Conservation (phyloP, 768 basidiomycete species). For the Hypholoma sublateritium region DNA sequence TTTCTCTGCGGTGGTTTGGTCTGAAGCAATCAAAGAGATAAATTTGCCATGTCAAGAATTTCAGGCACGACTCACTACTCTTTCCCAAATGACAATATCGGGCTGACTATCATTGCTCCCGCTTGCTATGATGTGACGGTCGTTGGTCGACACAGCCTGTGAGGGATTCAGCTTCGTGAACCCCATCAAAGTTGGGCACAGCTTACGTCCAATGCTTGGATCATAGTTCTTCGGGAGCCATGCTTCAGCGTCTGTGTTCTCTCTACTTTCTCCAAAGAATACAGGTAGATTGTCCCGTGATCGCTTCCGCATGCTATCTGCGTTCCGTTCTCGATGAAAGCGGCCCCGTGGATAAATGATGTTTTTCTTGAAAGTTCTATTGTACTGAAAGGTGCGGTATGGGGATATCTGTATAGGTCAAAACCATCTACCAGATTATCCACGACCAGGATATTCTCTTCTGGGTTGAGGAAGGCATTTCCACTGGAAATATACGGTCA, state of each 20-base stretch:
- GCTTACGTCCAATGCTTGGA: constrained; percentile 15
- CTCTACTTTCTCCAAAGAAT: background rate
- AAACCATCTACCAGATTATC: constrained; percentile 15
- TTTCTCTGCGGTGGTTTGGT: too few species aligned
- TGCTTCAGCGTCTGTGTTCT: constrained; percentile 6
- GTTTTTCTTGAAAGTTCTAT: constrained; percentile 1
- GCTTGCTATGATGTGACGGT: constrained; percentile 1
- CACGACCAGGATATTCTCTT: constrained; percentile 5
- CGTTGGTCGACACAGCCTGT: background rate
- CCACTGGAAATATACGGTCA: constrained; percentile 3
- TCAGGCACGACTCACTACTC: too few species aligned
- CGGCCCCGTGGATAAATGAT: constrained; percentile 4
- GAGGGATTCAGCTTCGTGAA: background rate
- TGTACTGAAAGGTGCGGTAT: background rate
- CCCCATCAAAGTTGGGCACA: background rate
- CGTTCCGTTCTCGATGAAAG: constrained; percentile 3
- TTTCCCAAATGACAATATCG: background rate
- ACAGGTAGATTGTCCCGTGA: constrained; percentile 13
- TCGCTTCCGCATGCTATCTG: constrained; percentile 11
- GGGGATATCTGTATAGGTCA: constrained; percentile 9
- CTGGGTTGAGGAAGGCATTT: background rate
- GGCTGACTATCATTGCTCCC: background rate
- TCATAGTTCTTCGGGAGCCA: background rate
- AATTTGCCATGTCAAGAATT: too few species aligned
- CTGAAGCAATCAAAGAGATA: too few species aligned